Evolutionary conservation across 768 basidiomycete species (phyloP), one percentile per base, ranked within the genome.

Genomic region (Lenzites betulinus): DNA sequence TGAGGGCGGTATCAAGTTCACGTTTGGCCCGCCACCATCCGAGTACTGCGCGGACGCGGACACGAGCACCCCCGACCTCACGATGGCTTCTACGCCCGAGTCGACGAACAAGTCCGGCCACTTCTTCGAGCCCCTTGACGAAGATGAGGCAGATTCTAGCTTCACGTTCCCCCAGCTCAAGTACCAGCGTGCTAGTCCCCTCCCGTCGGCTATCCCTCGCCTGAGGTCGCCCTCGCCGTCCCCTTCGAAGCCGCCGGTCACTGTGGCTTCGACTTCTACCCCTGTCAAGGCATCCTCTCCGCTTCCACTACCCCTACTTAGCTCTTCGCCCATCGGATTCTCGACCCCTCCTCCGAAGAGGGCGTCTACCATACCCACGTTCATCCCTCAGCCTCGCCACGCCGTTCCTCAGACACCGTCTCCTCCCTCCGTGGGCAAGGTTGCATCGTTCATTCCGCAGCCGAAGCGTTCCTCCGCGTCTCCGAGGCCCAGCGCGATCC

Each of bases 1-100:
- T 43, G 83, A 78, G 42, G 77, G 86, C 30, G 90, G 90, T 6
- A 89, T 92, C 69, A 84, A 81, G 62, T 90, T 92, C 65, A 88
- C 81, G 3, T 90, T 92, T 62, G 84, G 83, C 3, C 82, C 86
- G 20, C 86, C 90, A n/a, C 69, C 75, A 3, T 64, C 60, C 7
- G 59, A 60, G 33, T 67, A 59, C 54, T 48, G 47, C 46, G 16
- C 68, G 61, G 60, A 58, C 23, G 42, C 61, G 13, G 60, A 58
- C 26, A 52, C 50, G 48, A 60, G 36, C 64, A 60, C 58, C 38
- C 55, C 62, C 16, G 60, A 64, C 7, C 56, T 59, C 53, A 54
- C 62, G 39, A 56, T 63, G 49, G 28, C 63, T 51, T 57, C 63
- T 15, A 56, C 62, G 15, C 64, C 55, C 28, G 59, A 59, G 51